Conservation (phyloP, 2,329 filamentous ascomycete genomes). For the Aspergillus quadricinctus region DNA sequence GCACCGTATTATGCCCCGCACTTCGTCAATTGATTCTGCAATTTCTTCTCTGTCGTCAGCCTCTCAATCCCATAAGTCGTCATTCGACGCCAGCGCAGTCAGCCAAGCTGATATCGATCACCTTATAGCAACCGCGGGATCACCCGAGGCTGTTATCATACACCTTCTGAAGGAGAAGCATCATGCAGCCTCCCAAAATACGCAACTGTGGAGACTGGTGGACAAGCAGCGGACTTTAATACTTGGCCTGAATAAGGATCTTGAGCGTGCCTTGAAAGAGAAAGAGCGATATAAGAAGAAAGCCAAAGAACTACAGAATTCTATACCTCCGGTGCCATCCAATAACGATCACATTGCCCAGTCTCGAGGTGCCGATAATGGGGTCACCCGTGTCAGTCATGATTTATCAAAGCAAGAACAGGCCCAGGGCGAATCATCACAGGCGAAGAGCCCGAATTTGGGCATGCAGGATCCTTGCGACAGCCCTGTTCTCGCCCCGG, state of each 20-base stretch:
- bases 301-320: constrained; percentile 66
- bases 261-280: constrained; percentile 85
- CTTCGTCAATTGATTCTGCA: constrained; percentile 89
- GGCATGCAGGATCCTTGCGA: constrained; percentile 2
- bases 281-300: constrained; percentile 93
- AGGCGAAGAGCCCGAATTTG: neutral
- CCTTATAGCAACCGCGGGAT: constrained; percentile 79
- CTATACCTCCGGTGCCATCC: constrained; percentile 38
- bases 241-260: constrained; percentile 85
- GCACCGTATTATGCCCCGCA: constrained; percentile 56
- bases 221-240: constrained; percentile 97
- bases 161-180: constrained; percentile 90
- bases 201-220: constrained; percentile 89
- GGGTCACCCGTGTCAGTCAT: neutral
- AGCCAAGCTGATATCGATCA: constrained; percentile 70
- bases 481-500: neutral
- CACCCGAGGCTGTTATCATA: constrained; percentile 81
- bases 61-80: constrained; percentile 55
- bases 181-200: constrained; percentile 80
- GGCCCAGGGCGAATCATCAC: neutral
- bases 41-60: constrained; percentile 68
- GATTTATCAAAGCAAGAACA: neutral
- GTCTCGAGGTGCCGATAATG: constrained; percentile 11
- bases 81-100: constrained; percentile 53
- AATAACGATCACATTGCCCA: constrained; percentile 9